Conservation (phyloP, 352 stramenopile genomes). For the Pythium sukuiense region DNA sequence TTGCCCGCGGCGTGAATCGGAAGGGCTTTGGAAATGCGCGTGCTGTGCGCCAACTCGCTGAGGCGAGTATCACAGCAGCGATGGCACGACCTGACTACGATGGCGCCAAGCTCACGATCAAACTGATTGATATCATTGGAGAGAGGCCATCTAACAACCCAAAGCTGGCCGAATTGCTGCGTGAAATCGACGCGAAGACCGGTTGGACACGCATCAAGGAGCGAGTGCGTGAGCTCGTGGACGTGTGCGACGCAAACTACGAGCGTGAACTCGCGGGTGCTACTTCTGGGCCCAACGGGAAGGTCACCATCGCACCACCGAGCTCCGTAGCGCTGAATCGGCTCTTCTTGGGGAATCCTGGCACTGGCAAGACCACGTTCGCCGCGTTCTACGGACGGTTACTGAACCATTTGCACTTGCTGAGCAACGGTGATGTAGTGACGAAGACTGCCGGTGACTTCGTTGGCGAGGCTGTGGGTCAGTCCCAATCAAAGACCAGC, state of each 20-base stretch:
- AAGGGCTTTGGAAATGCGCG: constrained; percentile 91
- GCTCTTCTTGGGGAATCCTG: constrained; percentile 90
- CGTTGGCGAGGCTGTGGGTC: constrained; percentile 70
- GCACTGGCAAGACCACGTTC: constrained; percentile 92
- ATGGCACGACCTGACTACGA: constrained; percentile 74
- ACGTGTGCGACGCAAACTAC: constrained; percentile 83
- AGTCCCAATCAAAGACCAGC: constrained; percentile 87
- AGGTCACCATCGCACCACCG: constrained; percentile 33
- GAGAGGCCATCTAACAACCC: constrained; percentile 76
- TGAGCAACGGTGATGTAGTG: constrained; percentile 89
- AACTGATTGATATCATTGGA: constrained; percentile 73
- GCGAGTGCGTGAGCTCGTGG: constrained; percentile 66
- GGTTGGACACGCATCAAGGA: constrained; percentile 81
- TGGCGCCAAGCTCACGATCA: constrained; percentile 38
- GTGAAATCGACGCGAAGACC: constrained; percentile 71
- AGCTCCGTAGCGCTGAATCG: constrained; percentile 82
- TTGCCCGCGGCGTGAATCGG: constrained; percentile 53
- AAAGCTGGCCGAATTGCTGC: constrained; percentile 56
- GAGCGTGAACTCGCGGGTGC: constrained; percentile 52
- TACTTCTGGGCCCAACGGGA: constrained; percentile 19
- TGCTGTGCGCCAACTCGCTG: constrained; percentile 71
- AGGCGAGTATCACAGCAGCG: constrained; percentile 51
- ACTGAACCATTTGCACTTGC: constrained; percentile 86
- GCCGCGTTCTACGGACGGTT: constrained; percentile 84
- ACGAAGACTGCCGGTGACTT: constrained; percentile 91